Conservation (phyloP, 2,329 filamentous ascomycete genomes). For the Diaporthe capsici region DNA sequence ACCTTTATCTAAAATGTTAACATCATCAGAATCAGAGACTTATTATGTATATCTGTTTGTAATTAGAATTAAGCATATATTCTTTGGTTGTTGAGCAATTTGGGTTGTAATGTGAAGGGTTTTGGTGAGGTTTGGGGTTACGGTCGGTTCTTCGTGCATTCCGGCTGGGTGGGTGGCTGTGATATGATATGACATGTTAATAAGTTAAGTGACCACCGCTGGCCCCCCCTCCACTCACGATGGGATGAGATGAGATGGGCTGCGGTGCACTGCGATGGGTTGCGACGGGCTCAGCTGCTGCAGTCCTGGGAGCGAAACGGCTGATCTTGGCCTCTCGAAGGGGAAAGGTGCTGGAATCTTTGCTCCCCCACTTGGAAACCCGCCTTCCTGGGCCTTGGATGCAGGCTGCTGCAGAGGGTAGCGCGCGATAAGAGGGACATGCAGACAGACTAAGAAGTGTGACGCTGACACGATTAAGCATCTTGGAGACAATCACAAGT, state of each 20-base stretch:
- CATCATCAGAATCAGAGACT: no score
- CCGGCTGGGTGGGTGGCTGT: slow-evolving; percentile 23
- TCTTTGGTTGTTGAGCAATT: no score
- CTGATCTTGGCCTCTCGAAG: slow-evolving; percentile 1
- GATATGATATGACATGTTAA: slow-evolving; percentile 17
- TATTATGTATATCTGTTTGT: no score
- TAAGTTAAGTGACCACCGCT: not conserved
- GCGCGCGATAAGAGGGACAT: slow-evolving; percentile 4
- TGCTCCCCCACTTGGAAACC: slow-evolving; percentile 22
- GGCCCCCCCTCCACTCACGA: not conserved
- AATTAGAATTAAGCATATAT: no score
- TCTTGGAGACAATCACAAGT: not conserved
- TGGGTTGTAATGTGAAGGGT: no score
- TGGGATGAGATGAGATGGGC: slow-evolving; percentile 6
- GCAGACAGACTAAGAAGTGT: not conserved
- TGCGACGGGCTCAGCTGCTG: slow-evolving; percentile 6
- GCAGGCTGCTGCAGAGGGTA: not conserved
- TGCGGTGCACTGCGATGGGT: not conserved
- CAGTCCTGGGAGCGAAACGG: slow-evolving; percentile 20
- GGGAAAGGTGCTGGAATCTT: slow-evolving; percentile 9
- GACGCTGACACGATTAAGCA: not conserved
- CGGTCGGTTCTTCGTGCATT: no score
- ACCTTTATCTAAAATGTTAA: no score
- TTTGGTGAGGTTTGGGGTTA: no score
- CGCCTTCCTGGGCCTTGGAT: slow-evolving; percentile 8